phyloP scores from a whole-genome alignment of 768 basidiomycete species.

The Leccinum broughii region DNA sequence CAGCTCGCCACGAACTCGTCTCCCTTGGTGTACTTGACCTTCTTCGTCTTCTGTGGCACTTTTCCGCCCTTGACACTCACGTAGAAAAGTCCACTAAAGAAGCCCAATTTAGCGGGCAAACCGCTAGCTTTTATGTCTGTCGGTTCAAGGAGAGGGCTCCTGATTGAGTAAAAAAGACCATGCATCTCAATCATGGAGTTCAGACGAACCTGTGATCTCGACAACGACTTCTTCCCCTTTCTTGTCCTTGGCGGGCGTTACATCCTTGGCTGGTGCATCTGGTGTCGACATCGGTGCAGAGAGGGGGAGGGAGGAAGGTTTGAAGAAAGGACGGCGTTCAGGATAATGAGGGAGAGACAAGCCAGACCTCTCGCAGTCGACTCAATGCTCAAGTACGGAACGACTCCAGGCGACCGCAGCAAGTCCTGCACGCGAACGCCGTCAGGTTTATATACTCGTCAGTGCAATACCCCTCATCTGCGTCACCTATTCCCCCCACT shows the following conservation, averaged over 20 bases:
- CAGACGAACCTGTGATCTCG: conserved; percentile 28
- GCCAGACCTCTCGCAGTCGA: not conserved
- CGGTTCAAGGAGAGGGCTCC: not conserved
- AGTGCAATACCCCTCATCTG: not conserved
- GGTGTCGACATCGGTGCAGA: conserved; percentile 16
- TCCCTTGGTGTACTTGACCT: conserved; percentile 22
- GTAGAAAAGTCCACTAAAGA: conserved; percentile 32
- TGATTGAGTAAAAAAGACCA: too few relatives aligned
- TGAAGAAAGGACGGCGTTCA: not conserved
- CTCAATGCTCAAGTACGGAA: not conserved
- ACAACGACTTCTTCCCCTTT: conserved; percentile 22
- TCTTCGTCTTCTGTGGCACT: conserved; percentile 31
- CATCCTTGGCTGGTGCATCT: conserved; percentile 3
- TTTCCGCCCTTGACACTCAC: conserved; percentile 29
- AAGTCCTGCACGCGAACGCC: conserved; percentile 7
- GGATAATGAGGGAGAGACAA: not conserved
- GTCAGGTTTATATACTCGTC: conserved; percentile 21
- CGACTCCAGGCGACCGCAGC: not conserved
- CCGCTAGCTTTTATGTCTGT: conserved; percentile 37
- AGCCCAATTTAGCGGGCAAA: conserved; percentile 32
- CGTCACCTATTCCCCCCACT: not conserved
- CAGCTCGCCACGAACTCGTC: conserved; percentile 34
- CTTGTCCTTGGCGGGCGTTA: not conserved
- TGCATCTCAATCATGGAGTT: too few relatives aligned
- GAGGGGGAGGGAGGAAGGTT: not conserved